phyloP scores from a whole-genome alignment of 164 flowering plant species.

The Dillenia suffruticosa region DNA sequence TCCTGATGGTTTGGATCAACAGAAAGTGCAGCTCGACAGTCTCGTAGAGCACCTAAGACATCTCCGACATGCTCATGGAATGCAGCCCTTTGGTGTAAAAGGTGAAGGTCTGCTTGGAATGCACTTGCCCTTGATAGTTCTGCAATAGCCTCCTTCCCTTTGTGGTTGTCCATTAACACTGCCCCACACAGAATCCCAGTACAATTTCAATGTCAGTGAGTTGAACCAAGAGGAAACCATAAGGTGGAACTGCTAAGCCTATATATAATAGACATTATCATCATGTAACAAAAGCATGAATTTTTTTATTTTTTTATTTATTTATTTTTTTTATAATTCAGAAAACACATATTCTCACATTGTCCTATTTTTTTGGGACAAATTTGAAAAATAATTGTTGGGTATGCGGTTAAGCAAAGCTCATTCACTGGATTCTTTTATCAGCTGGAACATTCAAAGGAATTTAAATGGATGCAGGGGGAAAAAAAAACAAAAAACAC shows the following conservation, averaged over 20 bases:
- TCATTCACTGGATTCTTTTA: too few species aligned
- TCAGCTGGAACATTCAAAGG: too few species aligned
- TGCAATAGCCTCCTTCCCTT: constrained; percentile 85
- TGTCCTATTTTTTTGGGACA: too few species aligned
- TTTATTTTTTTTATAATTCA: too few species aligned
- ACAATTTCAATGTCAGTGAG: constrained; percentile 5
- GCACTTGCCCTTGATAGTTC: constrained; percentile 93
- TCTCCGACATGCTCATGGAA: constrained; percentile 90
- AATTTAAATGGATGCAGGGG: neutral
- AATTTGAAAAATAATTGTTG: too few species aligned
- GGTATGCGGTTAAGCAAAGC: too few species aligned
- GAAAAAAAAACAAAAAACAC: neutral
- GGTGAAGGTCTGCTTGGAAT: constrained; percentile 95
- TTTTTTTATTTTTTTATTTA: too few species aligned
- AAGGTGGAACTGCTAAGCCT: too few species aligned
- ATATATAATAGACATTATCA: too few species aligned
- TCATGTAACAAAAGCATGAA: too few species aligned
- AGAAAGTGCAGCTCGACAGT: constrained; percentile 94
- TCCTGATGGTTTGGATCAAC: constrained; percentile 96
- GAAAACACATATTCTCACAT: too few species aligned
- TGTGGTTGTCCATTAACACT: constrained; percentile 98
- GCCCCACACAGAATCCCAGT: constrained; percentile 13
- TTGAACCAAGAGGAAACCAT: too few species aligned
- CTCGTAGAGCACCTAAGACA: constrained; percentile 70
- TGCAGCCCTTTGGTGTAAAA: constrained; percentile 88